Percentiles rank a stretch among this genome's conserved stretches.
These are phyloP conservation scores for Dissophora globulifera DNA, from an alignment of 192 early-diverging fungal species.

Conservation along the genomic window DNA sequence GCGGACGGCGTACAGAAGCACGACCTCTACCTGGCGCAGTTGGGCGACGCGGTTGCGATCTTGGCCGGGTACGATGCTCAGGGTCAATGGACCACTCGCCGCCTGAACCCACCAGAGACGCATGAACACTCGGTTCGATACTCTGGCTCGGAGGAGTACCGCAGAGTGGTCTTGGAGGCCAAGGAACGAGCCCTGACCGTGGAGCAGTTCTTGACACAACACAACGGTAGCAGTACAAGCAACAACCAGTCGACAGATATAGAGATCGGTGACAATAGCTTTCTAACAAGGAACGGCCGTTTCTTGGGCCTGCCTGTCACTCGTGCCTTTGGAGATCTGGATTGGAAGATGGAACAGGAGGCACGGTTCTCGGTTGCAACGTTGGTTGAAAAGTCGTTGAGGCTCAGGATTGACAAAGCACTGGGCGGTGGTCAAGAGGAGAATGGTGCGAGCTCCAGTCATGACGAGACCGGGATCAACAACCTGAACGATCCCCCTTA, in stretches of 20 bases:
- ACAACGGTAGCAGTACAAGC: constrained; percentile 2
- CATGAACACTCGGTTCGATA: constrained; percentile 51
- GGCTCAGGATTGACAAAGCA: constrained; percentile 22
- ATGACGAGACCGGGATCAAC: constrained; percentile 24
- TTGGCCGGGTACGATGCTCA: constrained; percentile 24
- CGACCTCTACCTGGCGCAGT: constrained; percentile 41
- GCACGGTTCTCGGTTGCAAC: constrained; percentile 16
- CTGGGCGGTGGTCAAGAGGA: constrained; percentile 12
- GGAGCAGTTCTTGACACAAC: constrained; percentile 29
- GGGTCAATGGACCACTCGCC: constrained; percentile 29
- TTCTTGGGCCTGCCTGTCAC: constrained; percentile 45
- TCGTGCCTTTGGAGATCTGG: constrained; percentile 41
- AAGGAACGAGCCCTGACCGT: constrained; percentile 38
- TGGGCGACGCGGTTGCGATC: constrained; percentile 42
- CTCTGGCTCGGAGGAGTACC: constrained; percentile 32
- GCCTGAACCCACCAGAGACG: constrained; percentile 40
- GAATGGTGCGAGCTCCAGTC: neutral
- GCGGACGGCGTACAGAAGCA: constrained; percentile 1
- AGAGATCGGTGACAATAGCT: constrained; percentile 6
- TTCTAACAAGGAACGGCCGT: constrained; percentile 33
- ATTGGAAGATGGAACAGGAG: constrained; percentile 47
- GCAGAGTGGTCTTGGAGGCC: constrained; percentile 33
- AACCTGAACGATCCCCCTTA: constrained; percentile 43
- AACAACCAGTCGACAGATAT: neutral
- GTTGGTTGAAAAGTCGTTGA: constrained; percentile 36